These are phyloP conservation scores for Aspergillus nanangensis DNA, from an alignment of 495 filamentous ascomycete species.

Conservation along the genomic window DNA sequence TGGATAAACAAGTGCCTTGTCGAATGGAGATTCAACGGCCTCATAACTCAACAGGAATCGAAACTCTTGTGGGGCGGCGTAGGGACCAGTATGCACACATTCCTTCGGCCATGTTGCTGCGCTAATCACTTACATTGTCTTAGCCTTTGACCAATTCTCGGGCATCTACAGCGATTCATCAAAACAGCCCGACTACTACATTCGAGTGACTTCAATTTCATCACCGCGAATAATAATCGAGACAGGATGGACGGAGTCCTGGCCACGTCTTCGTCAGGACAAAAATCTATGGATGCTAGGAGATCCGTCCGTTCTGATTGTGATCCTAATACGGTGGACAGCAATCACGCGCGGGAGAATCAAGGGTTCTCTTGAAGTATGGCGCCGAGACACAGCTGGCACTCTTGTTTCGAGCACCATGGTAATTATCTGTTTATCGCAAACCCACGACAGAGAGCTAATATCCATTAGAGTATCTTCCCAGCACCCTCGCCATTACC, in stretches of 20 bases:
- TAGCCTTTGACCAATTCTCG: slow-evolving; percentile 3
- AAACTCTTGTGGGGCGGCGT: slow-evolving; percentile 1
- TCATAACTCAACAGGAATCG: not conserved
- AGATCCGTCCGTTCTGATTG: not conserved
- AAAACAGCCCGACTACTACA: slow-evolving; percentile 3
- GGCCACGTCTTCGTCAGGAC: not conserved
- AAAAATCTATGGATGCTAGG: slow-evolving; percentile 2
- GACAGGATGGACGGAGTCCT: slow-evolving; percentile 2
- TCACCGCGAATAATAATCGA: not conserved
- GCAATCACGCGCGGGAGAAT: slow-evolving; percentile 1
- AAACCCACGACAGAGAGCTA: slow-evolving; percentile 1
- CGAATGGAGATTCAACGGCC: not conserved
- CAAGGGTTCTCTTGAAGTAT: slow-evolving; percentile 3
- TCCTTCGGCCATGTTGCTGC: slow-evolving; percentile 3
- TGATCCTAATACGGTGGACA: slow-evolving; percentile 1
- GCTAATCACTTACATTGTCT: slow-evolving; percentile 1
- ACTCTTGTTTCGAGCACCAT: slow-evolving; percentile 1
- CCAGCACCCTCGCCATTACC: slow-evolving; percentile 1
- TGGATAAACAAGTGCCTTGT: slow-evolving; percentile 1
- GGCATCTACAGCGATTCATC: not conserved
- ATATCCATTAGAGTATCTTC: slow-evolving; percentile 3
- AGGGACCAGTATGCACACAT: slow-evolving; percentile 2
- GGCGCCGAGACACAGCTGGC: slow-evolving; percentile 1
- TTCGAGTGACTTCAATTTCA: slow-evolving; percentile 1
- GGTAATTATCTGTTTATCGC: slow-evolving; percentile 3